Percentiles rank a stretch among this genome's conserved stretches.
phyloP scores from a whole-genome alignment of 1,284 basidiomycete species.

The Ganoderma resinaceum region DNA sequence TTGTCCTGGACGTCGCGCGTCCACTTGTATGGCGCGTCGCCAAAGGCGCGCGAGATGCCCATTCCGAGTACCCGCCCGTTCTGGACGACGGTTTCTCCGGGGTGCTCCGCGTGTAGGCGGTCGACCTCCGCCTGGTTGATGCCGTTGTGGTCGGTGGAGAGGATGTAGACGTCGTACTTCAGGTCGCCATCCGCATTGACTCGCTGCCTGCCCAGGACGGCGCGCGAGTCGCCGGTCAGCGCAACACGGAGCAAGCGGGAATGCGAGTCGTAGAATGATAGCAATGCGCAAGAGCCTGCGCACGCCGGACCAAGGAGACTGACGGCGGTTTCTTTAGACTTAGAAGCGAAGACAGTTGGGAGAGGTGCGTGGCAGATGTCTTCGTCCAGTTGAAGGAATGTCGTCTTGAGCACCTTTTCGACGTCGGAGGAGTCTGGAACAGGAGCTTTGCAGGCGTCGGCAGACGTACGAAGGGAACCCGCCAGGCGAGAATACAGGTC shows the following conservation, averaged over 20 bases:
- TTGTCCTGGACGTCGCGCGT: slow-evolving; percentile 40
- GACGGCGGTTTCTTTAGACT: slow-evolving; percentile 27
- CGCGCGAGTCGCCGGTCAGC: slow-evolving; percentile 66
- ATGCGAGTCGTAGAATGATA: slow-evolving; percentile 55
- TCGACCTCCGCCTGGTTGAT: slow-evolving; percentile 47
- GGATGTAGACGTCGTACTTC: slow-evolving; percentile 57
- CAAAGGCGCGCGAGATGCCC: slow-evolving; percentile 57
- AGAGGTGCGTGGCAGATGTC: slow-evolving; percentile 37
- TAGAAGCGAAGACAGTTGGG: slow-evolving; percentile 29
- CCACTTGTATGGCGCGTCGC: slow-evolving; percentile 61
- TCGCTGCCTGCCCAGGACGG: slow-evolving; percentile 60
- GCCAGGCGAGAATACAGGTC: slow-evolving; percentile 34
- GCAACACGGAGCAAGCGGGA: slow-evolving; percentile 53
- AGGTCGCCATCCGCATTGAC: slow-evolving; percentile 38
- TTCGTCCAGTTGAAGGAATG: slow-evolving; percentile 41
- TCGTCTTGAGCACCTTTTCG: slow-evolving; percentile 34
- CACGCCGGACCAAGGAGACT: slow-evolving; percentile 38
- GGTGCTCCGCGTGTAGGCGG: slow-evolving; percentile 47
- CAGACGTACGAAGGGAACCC: neutral
- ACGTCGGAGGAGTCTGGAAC: slow-evolving; percentile 26
- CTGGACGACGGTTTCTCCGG: slow-evolving; percentile 46
- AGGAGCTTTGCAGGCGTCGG: slow-evolving; percentile 14
- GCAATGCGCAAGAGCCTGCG: slow-evolving; percentile 48
- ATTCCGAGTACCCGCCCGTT: slow-evolving; percentile 51
- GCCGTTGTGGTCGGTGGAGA: slow-evolving; percentile 61